A percentile compares a stretch with the other conserved stretches of the same genome.
phyloP scores from a whole-genome alignment of 352 stramenopile species.

The Phytopythium mirpurense region DNA sequence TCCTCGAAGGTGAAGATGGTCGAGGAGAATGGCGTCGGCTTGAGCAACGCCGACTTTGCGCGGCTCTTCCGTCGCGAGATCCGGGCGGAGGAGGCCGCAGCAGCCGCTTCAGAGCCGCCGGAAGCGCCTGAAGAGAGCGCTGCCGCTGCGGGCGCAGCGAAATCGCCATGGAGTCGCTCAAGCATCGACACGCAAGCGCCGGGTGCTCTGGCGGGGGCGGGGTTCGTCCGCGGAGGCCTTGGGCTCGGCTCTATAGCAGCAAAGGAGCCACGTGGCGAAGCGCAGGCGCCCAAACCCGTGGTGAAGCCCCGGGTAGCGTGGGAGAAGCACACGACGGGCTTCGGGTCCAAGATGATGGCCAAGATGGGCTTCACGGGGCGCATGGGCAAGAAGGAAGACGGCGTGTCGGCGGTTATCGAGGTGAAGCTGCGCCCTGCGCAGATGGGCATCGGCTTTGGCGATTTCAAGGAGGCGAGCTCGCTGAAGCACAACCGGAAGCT shows the following conservation, averaged over 20 bases:
- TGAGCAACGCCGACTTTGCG: constrained; percentile 79
- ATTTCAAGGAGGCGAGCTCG: constrained; percentile 91
- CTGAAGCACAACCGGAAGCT: constrained; percentile 91
- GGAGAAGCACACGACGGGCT: constrained; percentile 97
- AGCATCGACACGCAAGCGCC: not conserved
- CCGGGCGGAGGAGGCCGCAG: constrained; percentile 9
- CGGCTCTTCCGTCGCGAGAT: constrained; percentile 56
- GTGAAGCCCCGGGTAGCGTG: constrained; percentile 48
- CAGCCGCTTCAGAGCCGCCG: not conserved
- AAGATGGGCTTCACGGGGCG: constrained; percentile 96
- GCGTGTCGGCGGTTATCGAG: constrained; percentile 91
- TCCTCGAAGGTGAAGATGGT: too few relatives aligned
- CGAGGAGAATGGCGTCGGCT: constrained; percentile 5
- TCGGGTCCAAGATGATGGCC: constrained; percentile 93
- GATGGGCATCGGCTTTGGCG: constrained; percentile 92
- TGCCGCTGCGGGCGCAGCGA: not conserved
- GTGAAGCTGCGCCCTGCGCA: constrained; percentile 91
- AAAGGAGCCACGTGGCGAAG: not conserved
- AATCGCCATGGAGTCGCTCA: not conserved
- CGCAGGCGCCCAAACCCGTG: not conserved
- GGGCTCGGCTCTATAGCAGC: not conserved
- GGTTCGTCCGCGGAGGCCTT: not conserved
- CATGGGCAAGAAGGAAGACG: constrained; percentile 90
- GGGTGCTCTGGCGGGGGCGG: not conserved
- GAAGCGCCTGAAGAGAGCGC: not conserved